phyloP scores from a whole-genome alignment of 1,139 yeast genomes.

The Suhomyces bolitotheri region DNA sequence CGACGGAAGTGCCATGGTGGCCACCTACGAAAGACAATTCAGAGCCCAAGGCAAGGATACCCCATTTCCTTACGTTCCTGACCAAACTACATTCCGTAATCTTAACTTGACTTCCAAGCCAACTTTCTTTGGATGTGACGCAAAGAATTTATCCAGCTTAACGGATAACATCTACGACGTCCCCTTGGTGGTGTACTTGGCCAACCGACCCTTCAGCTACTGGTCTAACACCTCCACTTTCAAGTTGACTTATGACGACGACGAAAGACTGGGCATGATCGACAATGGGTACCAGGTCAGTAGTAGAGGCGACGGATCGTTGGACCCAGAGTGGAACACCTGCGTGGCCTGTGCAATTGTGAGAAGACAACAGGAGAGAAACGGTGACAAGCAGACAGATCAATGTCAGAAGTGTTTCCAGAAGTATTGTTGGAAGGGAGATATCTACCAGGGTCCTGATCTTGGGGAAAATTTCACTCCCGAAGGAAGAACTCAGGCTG shows the following conservation, averaged over 20 bases:
- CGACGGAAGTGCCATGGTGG: slow-evolving; percentile 19
- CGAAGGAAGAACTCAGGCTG: slow-evolving; percentile 11
- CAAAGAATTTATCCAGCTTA: slow-evolving; percentile 51
- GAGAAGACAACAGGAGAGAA: slow-evolving; percentile 77
- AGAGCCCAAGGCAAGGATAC: slow-evolving; percentile 30
- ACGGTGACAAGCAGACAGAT: slow-evolving; percentile 58
- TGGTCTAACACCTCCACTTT: slow-evolving; percentile 21
- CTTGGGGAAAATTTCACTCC: slow-evolving; percentile 19
- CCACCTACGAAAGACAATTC: slow-evolving; percentile 23
- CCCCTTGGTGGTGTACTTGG: slow-evolving; percentile 24
- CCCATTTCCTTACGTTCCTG: slow-evolving; percentile 24
- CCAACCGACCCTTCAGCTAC: slow-evolving; percentile 24
- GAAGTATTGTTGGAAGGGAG: slow-evolving; percentile 82
- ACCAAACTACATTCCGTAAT: slow-evolving; percentile 18
- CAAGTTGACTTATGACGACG: slow-evolving; percentile 30
- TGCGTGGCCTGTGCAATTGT: slow-evolving; percentile 90
- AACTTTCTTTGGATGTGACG: slow-evolving; percentile 26
- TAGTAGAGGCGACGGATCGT: slow-evolving; percentile 68
- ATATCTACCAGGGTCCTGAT: slow-evolving; percentile 14
- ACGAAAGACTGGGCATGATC: slow-evolving; percentile 61
- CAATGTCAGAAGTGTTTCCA: slow-evolving; percentile 74
- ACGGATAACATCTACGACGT: slow-evolving; percentile 18
- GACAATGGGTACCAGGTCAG: slow-evolving; percentile 80
- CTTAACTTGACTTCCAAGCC: slow-evolving; percentile 23
- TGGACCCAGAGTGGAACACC: slow-evolving; percentile 70